Evolutionary conservation across 108 stramenopile genomes (phyloP), one percentile per base, ranked within the genome.

Genomic region (Skeletonema tropicum): DNA sequence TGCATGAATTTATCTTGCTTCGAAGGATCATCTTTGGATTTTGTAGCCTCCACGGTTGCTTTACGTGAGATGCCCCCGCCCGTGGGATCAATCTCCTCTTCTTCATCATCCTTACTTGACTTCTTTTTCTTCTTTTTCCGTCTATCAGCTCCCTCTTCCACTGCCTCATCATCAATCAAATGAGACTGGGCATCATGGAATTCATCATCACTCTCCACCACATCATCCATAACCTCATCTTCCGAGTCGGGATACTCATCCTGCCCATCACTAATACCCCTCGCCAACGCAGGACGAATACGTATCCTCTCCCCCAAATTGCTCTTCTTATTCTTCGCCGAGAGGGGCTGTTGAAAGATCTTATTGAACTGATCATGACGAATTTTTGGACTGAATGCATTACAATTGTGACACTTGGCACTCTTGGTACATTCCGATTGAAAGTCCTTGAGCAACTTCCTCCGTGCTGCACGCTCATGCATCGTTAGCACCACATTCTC

Each of bases 291-390:
- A 29, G 94, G 84, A 17, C 71, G 70, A 45, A 96, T 75, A 45
- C 66, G 52, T 26, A 96, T 87, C 21, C 88, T 85, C 57, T 92
- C 81, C 8, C 81, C 80, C 25, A 76, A 61, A 69, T 96, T 96
- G 19, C 62, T 64, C 69, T 84, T 82, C 57, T 66, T 73, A 36
- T 78, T 64, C 49, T 70, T 73, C 6, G 69, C 77, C 3, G 84
- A 48, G 23, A 97, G 46, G 0, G 84, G 68, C 32, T 78, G 70
- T 68, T 91, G 92, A 77, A 99, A 99, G 33, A 99, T 79, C 74
- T 99, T 99, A 80, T 96, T 94, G 85, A 75, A 85, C 39, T 95
- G 93, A 85, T 98, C 98, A 76, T 98, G 98, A 7, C 98, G 88
- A 46, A 99, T 82, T 71, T 80, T 92, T 21, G 96, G 95, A 6